These are phyloP conservation scores for Leishmania amazonensis DNA, from an alignment of 208 protist genomes.

Conservation along the genomic window DNA sequence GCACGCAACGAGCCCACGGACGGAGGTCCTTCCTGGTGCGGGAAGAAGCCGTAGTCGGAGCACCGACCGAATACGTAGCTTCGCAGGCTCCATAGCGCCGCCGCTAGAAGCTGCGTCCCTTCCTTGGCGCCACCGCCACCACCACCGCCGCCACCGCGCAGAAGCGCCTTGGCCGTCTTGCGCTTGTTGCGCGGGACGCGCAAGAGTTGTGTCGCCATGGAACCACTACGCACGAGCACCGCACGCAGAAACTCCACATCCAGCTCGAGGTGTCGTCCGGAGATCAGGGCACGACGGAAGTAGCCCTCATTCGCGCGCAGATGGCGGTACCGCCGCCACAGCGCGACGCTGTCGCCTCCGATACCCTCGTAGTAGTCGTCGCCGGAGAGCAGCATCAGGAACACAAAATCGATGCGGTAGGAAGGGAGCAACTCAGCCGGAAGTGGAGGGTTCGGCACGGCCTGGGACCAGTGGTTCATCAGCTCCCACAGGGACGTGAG, in stretches of 20 bases:
- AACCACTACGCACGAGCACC: slow-evolving; percentile 26
- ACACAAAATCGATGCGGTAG: slow-evolving; percentile 86
- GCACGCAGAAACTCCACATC: slow-evolving; percentile 72
- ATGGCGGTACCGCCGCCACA: slow-evolving; percentile 79
- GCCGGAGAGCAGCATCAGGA: slow-evolving; percentile 75
- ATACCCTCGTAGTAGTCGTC: slow-evolving; percentile 86
- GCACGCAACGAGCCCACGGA: slow-evolving; percentile 37
- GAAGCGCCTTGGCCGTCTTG: slow-evolving; percentile 31
- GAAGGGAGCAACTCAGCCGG: slow-evolving; percentile 55
- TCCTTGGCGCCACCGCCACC: slow-evolving; percentile 25
- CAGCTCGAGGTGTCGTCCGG: slow-evolving; percentile 39
- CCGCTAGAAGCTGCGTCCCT: slow-evolving; percentile 60
- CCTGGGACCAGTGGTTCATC: slow-evolving; percentile 64
- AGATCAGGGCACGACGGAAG: slow-evolving; percentile 52
- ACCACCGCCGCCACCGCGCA: slow-evolving; percentile 27
- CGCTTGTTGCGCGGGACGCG: slow-evolving; percentile 48
- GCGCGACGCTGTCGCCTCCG: slow-evolving; percentile 26
- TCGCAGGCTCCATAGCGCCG: slow-evolving; percentile 74
- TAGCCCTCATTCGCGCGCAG: slow-evolving; percentile 71
- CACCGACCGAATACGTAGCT: slow-evolving; percentile 54
- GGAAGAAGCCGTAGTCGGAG: slow-evolving; percentile 63
- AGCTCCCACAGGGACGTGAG: slow-evolving; percentile 63
- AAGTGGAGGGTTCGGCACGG: slow-evolving; percentile 52
- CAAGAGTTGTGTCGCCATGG: slow-evolving; percentile 3
- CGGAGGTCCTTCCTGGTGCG: slow-evolving; percentile 18